A percentile compares a stretch with the other conserved stretches of the same genome.
These are phyloP conservation scores for Podospora didyma DNA, from an alignment of 495 filamentous ascomycete genomes.

Conservation along the genomic window DNA sequence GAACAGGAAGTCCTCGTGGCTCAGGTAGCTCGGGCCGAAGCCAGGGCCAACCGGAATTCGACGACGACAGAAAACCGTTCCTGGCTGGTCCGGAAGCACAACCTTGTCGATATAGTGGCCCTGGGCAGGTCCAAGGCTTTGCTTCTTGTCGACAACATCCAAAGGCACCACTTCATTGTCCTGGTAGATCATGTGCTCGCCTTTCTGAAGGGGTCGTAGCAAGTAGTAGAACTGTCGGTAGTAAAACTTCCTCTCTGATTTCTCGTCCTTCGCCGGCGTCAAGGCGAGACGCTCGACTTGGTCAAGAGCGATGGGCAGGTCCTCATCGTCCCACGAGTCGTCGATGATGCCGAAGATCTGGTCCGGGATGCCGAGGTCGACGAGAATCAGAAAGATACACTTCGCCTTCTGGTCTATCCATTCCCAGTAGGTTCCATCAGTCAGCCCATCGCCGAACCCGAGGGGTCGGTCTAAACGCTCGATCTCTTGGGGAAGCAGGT, in stretches of 20 bases:
- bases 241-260: conserved; percentile 70
- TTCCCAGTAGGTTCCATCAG: conserved; percentile 86
- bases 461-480: conserved; percentile 63
- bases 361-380: conserved; percentile 73
- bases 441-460: conserved; percentile 82
- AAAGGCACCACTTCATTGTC: conserved; percentile 78
- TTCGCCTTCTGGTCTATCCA: conserved; percentile 81
- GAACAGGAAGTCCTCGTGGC: conserved; percentile 61
- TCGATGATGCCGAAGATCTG: conserved; percentile 85
- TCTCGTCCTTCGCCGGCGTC: conserved; percentile 54
- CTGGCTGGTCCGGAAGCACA: conserved; percentile 53
- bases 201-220: conserved; percentile 64
- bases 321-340: conserved; percentile 82
- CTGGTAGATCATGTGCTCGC: conserved; percentile 68
- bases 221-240: conserved; percentile 78
- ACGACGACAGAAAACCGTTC: conserved; percentile 65
- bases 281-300: conserved; percentile 65
- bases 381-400: conserved; percentile 76
- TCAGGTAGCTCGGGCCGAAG: conserved; percentile 52
- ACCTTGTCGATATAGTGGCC: conserved; percentile 62
- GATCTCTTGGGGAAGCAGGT: conserved; percentile 61
- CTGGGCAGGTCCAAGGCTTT: conserved; percentile 38
- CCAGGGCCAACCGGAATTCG: conserved; percentile 56
- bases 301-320: conserved; percentile 74
- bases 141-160: conserved; percentile 58